Base-by-base conservation (phyloP, 257 asterid genomes). In the Salvia hispanica region DNA sequence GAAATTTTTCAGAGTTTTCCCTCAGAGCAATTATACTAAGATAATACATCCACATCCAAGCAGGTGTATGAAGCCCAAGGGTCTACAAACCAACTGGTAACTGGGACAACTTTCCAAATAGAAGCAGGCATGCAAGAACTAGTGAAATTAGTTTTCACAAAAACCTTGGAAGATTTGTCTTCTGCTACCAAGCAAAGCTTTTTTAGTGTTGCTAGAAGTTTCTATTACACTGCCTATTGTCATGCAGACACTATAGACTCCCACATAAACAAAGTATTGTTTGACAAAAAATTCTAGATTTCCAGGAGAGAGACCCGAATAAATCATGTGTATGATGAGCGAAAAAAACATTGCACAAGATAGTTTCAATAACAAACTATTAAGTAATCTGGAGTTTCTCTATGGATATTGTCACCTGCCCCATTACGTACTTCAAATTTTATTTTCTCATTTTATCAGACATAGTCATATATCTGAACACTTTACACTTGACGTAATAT, bases 141-240 rank as follows among this genome's bases (percentile, higher is more conserved):
- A 3, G 86, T 76, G 58, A 66, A 82, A 59, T 50, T 84, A 34
- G 92, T 83, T 55, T 62, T 84, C 44, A 64, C 81, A 10, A 79
- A 77, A 39, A 45, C 79, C 4, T 58, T 73, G 0, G 52, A 69
- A 0, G 87, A 78, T 65, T 40, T 88, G 12, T 81, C 78, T 47
- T 36, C 54, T 31, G 59, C 60, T 25, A 74, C 51, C 28, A 90
- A 84, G 81, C 78, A 80, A 6, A 86, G 57, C 59, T 85, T 88
- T 72, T 84, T 90, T 4, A 11, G 53, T 9, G 78, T 90, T 16
- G 88, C 85, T 1, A 88, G 76, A 78, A 81, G 82, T 47, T 88
- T 76, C 66, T 86, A 86, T 61, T 86, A 88, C 62, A 58, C 72
- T 44, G 90, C 92, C 7, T 64, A 78, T 63, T 88, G 83, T 77